phyloP scores from a whole-genome alignment of 768 basidiomycete species.

The Leucocoprinus birnbaumii region DNA sequence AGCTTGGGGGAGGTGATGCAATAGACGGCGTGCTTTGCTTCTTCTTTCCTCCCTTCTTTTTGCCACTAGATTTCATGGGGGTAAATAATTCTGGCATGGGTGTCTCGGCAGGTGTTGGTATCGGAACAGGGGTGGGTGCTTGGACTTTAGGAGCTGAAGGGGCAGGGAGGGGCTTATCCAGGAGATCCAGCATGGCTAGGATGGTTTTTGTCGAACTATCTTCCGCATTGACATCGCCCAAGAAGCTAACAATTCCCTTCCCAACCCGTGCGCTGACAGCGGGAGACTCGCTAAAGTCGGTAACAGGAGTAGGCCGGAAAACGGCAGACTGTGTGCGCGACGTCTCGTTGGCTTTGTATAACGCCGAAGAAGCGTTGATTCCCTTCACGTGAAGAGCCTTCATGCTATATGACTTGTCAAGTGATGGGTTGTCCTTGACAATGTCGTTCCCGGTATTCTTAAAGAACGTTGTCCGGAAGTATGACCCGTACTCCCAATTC shows the following conservation, averaged over 20 bases:
- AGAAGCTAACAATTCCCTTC: constrained; percentile 32
- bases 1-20: neutral
- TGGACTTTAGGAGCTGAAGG: neutral
- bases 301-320: constrained; percentile 20
- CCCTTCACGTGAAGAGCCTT: constrained; percentile 35
- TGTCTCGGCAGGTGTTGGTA: too few species aligned
- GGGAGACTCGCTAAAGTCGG: constrained; percentile 26
- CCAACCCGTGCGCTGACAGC: constrained; percentile 27
- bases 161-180: constrained; percentile 18
- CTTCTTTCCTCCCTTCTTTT: constrained; percentile 7
- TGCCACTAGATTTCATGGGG: neutral
- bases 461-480: constrained; percentile 35
- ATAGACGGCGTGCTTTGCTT: neutral
- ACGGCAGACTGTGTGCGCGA: constrained; percentile 26
- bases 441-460: constrained; percentile 28
- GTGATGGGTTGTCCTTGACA: constrained; percentile 24
- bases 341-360: constrained; percentile 27
- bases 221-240: constrained; percentile 44
- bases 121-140: too few species aligned
- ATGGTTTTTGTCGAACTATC: constrained; percentile 28
- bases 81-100: neutral
- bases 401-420: constrained; percentile 35
- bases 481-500: constrained; percentile 34
- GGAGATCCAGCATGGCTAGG: constrained; percentile 34
- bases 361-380: constrained; percentile 24